A percentile compares a stretch with the other conserved stretches of the same genome.
Evolutionary conservation across 1,284 basidiomycete species (phyloP).

Genomic region (Apiotrichum gracile): DNA sequence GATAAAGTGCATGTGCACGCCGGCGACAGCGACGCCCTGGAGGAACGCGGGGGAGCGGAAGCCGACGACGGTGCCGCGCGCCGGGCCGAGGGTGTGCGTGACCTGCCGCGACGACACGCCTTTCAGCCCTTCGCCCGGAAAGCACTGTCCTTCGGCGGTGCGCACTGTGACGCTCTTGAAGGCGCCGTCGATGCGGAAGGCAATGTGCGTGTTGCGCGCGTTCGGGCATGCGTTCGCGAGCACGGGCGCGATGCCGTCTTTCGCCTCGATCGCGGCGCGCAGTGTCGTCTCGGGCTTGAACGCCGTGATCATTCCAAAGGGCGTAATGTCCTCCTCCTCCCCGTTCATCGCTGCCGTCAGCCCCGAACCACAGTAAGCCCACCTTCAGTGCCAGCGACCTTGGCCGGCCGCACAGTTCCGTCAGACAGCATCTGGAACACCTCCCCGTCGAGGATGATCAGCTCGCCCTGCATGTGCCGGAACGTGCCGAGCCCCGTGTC

Average conservation of each 20-base stretch:
- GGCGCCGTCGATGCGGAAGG: conserved; percentile 12
- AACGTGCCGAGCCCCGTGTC: conserved; percentile 17
- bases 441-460: conserved; percentile 13
- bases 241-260: conserved; percentile 5
- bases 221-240: conserved; percentile 2
- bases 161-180: conserved; percentile 10
- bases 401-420: conserved; percentile 5
- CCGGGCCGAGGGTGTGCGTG: neutral
- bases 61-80: conserved; percentile 9
- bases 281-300: neutral
- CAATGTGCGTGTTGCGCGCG: conserved; percentile 10
- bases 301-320: conserved; percentile 11
- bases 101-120: conserved; percentile 10
- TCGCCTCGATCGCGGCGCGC: neutral
- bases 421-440: conserved; percentile 15
- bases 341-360: neutral
- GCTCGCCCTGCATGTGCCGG: conserved; percentile 13
- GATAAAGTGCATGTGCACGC: conserved; percentile 19
- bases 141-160: conserved; percentile 14
- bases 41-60: conserved; percentile 13
- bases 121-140: conserved; percentile 5
- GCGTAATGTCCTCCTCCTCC: conserved; percentile 4
- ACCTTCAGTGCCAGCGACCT: neutral
- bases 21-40: conserved; percentile 12
- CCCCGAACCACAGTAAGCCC: neutral